Percentiles rank a stretch among this genome's conserved stretches.
Conservation (phyloP, 352 stramenopile genomes). For the Phytophthora melonis region DNA sequence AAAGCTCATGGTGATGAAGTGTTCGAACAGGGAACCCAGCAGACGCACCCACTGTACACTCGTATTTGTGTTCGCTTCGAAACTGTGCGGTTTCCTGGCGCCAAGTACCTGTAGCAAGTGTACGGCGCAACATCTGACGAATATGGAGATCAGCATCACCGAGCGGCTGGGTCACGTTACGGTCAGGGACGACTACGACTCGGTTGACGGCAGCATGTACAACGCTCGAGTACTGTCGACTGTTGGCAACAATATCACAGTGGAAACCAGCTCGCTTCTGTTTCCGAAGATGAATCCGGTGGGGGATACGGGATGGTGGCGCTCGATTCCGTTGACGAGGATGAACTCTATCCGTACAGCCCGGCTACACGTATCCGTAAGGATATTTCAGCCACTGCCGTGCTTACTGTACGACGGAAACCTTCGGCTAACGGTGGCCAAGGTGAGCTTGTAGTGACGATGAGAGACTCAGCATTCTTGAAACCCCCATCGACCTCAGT, state of each 20-base stretch:
- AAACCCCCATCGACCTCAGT: slow-evolving; percentile 38
- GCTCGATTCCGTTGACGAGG: slow-evolving; percentile 49
- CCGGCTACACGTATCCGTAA: slow-evolving; percentile 40
- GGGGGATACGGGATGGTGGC: slow-evolving; percentile 25
- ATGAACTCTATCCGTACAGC: slow-evolving; percentile 54
- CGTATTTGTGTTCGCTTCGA: slow-evolving; percentile 29
- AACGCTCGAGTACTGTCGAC: slow-evolving; percentile 27
- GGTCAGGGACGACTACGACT: slow-evolving; percentile 39
- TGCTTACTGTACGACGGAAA: slow-evolving; percentile 16
- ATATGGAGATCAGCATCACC: slow-evolving; percentile 50
- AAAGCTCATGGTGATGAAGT: neutral
- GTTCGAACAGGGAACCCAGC: slow-evolving; percentile 14
- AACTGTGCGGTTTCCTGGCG: slow-evolving; percentile 37
- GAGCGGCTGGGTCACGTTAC: slow-evolving; percentile 40
- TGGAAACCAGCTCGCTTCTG: slow-evolving; percentile 41
- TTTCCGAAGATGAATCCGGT: slow-evolving; percentile 37
- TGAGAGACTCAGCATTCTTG: slow-evolving; percentile 34
- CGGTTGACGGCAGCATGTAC: slow-evolving; percentile 22
- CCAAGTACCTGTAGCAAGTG: slow-evolving; percentile 41
- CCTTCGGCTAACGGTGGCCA: neutral
- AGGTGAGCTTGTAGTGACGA: slow-evolving; percentile 36
- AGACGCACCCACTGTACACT: slow-evolving; percentile 32
- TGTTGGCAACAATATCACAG: slow-evolving; percentile 21
- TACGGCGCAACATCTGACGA: slow-evolving; percentile 47
- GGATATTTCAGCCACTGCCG: slow-evolving; percentile 42